Evolutionary conservation across 1,284 basidiomycete species (phyloP), one percentile per base, ranked within the genome.

Genomic region (Pisolithus thermaeus): DNA sequence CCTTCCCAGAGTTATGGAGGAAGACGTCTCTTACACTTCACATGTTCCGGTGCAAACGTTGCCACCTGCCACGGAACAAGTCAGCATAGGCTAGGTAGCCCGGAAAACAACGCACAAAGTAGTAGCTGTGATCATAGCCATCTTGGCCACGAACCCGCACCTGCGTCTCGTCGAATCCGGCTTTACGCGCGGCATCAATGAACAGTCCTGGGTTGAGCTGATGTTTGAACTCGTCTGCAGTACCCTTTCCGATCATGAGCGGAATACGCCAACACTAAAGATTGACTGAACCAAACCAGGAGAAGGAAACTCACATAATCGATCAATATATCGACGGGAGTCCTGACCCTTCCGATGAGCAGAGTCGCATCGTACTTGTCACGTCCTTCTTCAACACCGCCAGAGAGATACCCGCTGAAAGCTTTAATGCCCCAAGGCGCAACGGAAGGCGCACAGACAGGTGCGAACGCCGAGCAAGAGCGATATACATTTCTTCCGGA

Each of bases 401-500:
- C 86, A 52, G 77, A 71, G 22, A 99, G 80, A 72, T 97, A 98
- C n/a, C 92, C 91, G 4, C 61, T 64, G 72, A 99, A 97, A 0
- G 94, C 95, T 66, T 96, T 97, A 61, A 87, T 75, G 30, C 97
- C 96, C 95, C 96, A 97, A 0, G 88, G 84, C 49, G 86, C 90
- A 46, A 84, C 77, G 12, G 86, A 85, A 0, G 97, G 95, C 71
- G 99, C 97, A 61, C 84, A 74, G 56, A 97, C 90, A 1, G 96
- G 95, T 22, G 96, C 77, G 67, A 99, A 99, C 0, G 92, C 97
- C 9, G 92, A 96, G n/a, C 80, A 88, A 22, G 92, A 95, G 54
- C 84, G 83, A 73, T 90, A 99, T 56, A 80, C 81, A 66, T 72
- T 84, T 52, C 71, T 81, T 65, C 73, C 71, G 23, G 55, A 51